A percentile compares a stretch with the other conserved stretches of the same genome.
These are phyloP conservation scores for Lepidium aucheri DNA, from an alignment of 345 rosid species.

Conservation along the genomic window DNA sequence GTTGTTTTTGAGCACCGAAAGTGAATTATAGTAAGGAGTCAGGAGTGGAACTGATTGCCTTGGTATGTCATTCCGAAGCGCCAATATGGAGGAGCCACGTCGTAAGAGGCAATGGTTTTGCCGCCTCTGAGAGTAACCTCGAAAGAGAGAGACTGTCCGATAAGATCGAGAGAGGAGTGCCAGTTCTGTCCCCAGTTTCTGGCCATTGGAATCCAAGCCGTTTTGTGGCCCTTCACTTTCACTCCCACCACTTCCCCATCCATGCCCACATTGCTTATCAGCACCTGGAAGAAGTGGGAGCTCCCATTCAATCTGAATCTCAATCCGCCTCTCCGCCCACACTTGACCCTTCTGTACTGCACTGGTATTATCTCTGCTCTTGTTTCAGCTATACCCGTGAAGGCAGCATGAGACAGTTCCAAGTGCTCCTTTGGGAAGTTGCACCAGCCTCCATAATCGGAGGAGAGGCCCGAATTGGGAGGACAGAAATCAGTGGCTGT, in stretches of 20 bases:
- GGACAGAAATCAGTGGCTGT: slow-evolving; percentile 95
- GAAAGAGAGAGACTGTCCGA: slow-evolving; percentile 78
- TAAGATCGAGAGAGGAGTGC: slow-evolving; percentile 63
- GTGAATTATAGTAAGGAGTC: not conserved
- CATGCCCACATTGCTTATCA: slow-evolving; percentile 68
- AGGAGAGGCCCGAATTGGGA: slow-evolving; percentile 76
- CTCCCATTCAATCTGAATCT: slow-evolving; percentile 73
- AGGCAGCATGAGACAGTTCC: slow-evolving; percentile 85
- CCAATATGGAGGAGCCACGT: slow-evolving; percentile 80
- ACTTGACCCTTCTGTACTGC: slow-evolving; percentile 75
- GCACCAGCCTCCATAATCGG: slow-evolving; percentile 93
- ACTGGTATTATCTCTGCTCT: slow-evolving; percentile 70
- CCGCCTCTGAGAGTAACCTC: slow-evolving; percentile 66
- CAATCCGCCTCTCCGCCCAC: slow-evolving; percentile 61
- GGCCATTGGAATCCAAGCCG: slow-evolving; percentile 94
- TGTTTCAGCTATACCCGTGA: slow-evolving; percentile 65
- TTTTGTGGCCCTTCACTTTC: slow-evolving; percentile 84
- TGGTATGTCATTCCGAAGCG: slow-evolving; percentile 74
- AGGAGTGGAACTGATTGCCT: slow-evolving; percentile 65
- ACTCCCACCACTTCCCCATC: slow-evolving; percentile 78
- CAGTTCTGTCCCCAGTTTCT: slow-evolving; percentile 95
- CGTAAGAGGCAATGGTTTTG: slow-evolving; percentile 60
- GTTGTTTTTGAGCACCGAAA: not conserved
- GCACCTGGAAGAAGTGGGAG: slow-evolving; percentile 57
- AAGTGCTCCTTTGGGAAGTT: slow-evolving; percentile 87